Evolutionary conservation across 2,329 filamentous ascomycete genomes (phyloP), one percentile per base, ranked within the genome.

Genomic region (Colletotrichum sp.): DNA sequence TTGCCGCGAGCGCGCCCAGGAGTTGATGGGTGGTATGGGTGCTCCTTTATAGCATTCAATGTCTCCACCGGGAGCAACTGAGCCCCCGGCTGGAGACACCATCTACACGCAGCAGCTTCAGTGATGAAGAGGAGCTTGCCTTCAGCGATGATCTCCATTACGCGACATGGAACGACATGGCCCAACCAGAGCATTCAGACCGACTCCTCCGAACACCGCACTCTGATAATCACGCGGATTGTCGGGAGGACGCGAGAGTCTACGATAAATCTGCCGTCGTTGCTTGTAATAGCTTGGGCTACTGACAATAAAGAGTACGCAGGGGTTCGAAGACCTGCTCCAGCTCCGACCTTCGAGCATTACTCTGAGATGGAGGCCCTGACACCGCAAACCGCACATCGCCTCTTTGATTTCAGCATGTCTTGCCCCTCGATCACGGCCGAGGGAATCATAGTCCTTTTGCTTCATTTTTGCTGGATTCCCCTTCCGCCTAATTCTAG

Each of bases 1-100:
- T 60, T 98, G 96, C 86, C 94, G 94, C 84, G 95, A 98, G 81
- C 94, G 95, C 81, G 93, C 93, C 36, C 87, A 90, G 75, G 91
- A 95, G 85, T 85, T 96, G 59, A 63, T 63, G 59, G 68, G 59
- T n/a, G 68, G 26, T 30, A 81, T 86, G 55, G 88, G 86, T 44
- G 88, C 87, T 26, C 79, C 81, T 28, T 87, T 90, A 87, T 89
- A 90, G 85, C 90, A 90, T 85, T 90, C 88, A 83, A 83, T 87
- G 85, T 90, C 89, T 79, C 88, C 90, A 73, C 85, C 88, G 81
- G 85, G 85, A 82, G 84, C 80, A 81, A 85, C 86, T 77, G 84
- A 84, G 84, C 84, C 86, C 84, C 86, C 81, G 82, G 80, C 85
- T 79, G 87, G 86, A 84, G 87, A 89, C 86, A 88, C 83, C 80